These are phyloP conservation scores for Aspergillus aculeatinus DNA, from an alignment of 2,329 filamentous ascomycete species.

Conservation along the genomic window DNA sequence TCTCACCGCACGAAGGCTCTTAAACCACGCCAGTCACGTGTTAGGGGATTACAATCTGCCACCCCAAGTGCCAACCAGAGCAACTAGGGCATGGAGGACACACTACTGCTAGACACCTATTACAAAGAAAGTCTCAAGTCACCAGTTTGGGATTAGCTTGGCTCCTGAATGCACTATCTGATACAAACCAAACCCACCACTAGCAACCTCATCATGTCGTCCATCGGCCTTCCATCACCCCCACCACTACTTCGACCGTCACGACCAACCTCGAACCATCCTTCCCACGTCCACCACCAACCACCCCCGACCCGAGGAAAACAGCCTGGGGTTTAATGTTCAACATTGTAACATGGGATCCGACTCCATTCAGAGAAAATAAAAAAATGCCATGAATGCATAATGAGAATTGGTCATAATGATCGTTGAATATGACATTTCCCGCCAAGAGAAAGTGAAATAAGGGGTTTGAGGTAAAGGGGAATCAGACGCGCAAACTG, in stretches of 20 bases:
- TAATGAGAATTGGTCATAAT: slow-evolving; percentile 37
- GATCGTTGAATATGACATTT: slow-evolving; percentile 39
- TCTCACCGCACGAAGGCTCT: no score
- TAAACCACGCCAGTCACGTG: no score
- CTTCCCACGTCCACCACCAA: slow-evolving; percentile 10
- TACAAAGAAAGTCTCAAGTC: not conserved
- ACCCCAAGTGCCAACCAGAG: no score
- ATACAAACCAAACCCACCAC: slow-evolving; percentile 15
- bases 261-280: slow-evolving; percentile 14
- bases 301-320: slow-evolving; percentile 13
- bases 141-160: slow-evolving; percentile 15
- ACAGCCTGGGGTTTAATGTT: slow-evolving; percentile 17
- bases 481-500: slow-evolving; percentile 25
- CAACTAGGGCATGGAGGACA: no score
- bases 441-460: slow-evolving; percentile 27
- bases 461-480: slow-evolving; percentile 18
- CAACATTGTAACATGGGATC: slow-evolving; percentile 22
- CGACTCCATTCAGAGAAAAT: slow-evolving; percentile 25
- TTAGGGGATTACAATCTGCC: no score
- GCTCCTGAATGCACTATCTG: slow-evolving; percentile 13
- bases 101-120: not conserved
- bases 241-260: slow-evolving; percentile 13
- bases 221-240: slow-evolving; percentile 1
- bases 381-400: slow-evolving; percentile 41
- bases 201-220: slow-evolving; percentile 11